Evolutionary conservation across 2,329 filamentous ascomycete species (phyloP), one percentile per base, ranked within the genome.

Genomic region (Teratosphaeria gauchensis): DNA sequence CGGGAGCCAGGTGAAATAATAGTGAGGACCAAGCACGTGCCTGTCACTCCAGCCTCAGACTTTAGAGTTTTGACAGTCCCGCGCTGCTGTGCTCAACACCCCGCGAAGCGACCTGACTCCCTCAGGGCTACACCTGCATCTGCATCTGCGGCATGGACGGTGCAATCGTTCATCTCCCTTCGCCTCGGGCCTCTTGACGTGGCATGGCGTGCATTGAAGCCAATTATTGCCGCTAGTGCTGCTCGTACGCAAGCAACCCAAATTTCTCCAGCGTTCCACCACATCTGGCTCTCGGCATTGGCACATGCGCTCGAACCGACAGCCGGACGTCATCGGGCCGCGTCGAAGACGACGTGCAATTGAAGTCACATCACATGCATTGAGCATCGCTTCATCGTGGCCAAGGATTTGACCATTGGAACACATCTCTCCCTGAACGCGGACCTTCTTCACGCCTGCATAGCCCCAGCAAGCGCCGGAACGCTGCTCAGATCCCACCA

Each of bases 1-100:
- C 24, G 24, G 52, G 52, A 16, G 19, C 35, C 35, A 51, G 55
- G 31, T 56, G 52, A n/a, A 54, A 55, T 56, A 58, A 63, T 56
- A 60, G 61, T 51, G 58, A 55, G 56, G 19, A 21, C 16, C 9
- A 48, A 48, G 42, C 42, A 48, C 42, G 42, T 48, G 42, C 42
- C 35, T 42, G 35, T 42, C 35, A 16, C 5, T 16, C 14, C 35
- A 42, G 35, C 35, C n/a, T 42, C 4, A 42, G 35, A 5, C n/a
- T 42, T 42, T 28, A 28, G 24, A 28, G 35, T 42, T 16, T 5
- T 12, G 33, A 38, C 11, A 38, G 35, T 42, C 35, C 35, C 35
- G n/a, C 24, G 24, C 24, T 28, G 24, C 24, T 28, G 24, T 28
- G 24, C 24, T 28, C 24, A 28, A 28, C 24, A 28, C 24, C 24